Evolutionary conservation across 257 asterid species (phyloP), one percentile per base, ranked within the genome.

Genomic region (Mitragyna speciosa): DNA sequence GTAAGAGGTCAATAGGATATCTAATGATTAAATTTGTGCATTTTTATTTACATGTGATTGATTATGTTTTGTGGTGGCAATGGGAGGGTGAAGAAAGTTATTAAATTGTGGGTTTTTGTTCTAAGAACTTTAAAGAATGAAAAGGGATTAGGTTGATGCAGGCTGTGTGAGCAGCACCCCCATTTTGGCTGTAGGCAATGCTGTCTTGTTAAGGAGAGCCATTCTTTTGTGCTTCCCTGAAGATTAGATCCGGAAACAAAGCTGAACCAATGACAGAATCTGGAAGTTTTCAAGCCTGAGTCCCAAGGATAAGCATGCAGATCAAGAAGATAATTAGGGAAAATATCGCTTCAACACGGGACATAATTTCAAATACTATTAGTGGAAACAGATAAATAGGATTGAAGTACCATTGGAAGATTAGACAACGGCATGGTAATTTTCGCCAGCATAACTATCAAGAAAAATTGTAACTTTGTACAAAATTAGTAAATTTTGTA

Each of bases 211-310:
- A 76, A 59, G 45, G 61, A 41, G 43, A 61, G 20, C 17, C 3
- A 76, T 41, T 75, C 75, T 70, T 8, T 45, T 10, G 71, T 75
- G 48, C 24, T 28, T 76, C 28, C 79, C 79, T 26, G 16, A 76
- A 76, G 59, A 76, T 59, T 76, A 59, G 79, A 71, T 61, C 71
- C 79, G 49, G 0, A 19, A 76, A 59, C 7, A 20, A 76, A 41
- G 79, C 28, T 61, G 71, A 76, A 43, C 71, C 71, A 59, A n/a
- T 6, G 19, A 26, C 22, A n/a, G 20, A 76, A 24, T 28, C 66
- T 22, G n/a, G 31, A 59, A 59, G 22, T 59, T 3, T 24, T 24
- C 14, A 59, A 28, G 66, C 31, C 24, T 24, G 31, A 59, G 10
- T 1, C 66, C 31, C 5, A 11, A 24, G 49, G 8, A 9, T 45